Percentiles rank a stretch among this genome's conserved stretches.
Conservation (phyloP, 2,329 filamentous ascomycete species). For the Penicillium corylophilum region DNA sequence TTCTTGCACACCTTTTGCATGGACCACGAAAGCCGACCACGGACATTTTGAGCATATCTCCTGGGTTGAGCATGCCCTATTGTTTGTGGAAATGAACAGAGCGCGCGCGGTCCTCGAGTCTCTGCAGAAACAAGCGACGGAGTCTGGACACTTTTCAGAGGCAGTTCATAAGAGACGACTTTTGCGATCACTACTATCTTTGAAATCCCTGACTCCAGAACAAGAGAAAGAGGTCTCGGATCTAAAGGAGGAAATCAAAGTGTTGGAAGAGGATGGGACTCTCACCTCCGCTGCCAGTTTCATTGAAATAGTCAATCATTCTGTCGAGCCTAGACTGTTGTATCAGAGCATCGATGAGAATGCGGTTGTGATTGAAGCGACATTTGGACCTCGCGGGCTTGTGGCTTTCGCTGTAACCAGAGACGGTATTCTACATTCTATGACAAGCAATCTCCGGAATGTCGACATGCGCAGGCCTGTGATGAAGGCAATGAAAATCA, state of each 20-base stretch:
- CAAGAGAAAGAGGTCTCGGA: conserved; percentile 12
- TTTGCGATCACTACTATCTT: conserved; percentile 11
- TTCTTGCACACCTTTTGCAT: conserved; percentile 2
- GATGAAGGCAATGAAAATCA: conserved; percentile 22
- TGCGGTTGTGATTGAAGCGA: conserved; percentile 22
- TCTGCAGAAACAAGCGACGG: conserved; percentile 11
- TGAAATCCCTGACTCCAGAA: conserved; percentile 9
- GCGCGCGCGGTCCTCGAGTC: conserved; percentile 24
- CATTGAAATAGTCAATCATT: conserved; percentile 19
- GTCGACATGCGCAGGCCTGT: conserved; percentile 19
- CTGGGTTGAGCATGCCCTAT: conserved; percentile 24
- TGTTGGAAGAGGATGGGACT: conserved; percentile 10
- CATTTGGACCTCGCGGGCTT: conserved; percentile 16
- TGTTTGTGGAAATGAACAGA: conserved; percentile 24
- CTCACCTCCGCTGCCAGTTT: conserved; percentile 18
- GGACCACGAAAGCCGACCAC: conserved; percentile 12
- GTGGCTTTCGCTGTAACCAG: conserved; percentile 22
- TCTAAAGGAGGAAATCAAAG: conserved; percentile 12
- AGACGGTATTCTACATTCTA: conserved; percentile 17
- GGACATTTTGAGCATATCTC: conserved; percentile 16
- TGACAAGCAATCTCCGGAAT: conserved; percentile 6
- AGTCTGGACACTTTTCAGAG: conserved; percentile 7
- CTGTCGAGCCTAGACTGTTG: conserved; percentile 11
- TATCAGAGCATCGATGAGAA: conserved; percentile 18
- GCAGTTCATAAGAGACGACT: conserved; percentile 18